Base-by-base conservation (phyloP, 139 green algal genomes). In the Cymbomonas tetramitiformis region DNA sequence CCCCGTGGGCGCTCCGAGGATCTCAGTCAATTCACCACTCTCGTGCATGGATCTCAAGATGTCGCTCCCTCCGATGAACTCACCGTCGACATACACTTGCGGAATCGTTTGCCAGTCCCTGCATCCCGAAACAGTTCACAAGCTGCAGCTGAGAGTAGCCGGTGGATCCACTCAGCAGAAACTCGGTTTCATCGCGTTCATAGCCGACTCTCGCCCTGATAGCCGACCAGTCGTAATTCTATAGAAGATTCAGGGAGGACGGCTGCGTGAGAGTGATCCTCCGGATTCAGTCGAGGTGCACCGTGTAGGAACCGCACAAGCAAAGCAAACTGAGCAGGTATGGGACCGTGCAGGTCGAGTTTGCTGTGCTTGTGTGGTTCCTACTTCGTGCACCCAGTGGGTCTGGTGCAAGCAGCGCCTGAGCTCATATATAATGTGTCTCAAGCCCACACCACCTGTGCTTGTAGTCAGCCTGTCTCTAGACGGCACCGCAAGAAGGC, bases 31-130 rank as follows among this genome's bases (percentile, higher is more conserved):
- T 46, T 95, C 84, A 0, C 87, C 87, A 7, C 65, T 81, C 38
- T 95, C 67, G 60, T 96, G 87, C 87, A 96, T 93, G 34, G 80
- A 68, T 65, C 83, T 81, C 21, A 97, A 59, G 49, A 97, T 94
- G 78, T 97, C 90, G 34, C 64, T 72, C 4, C 90, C 90, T 10
- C 90, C 90, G 4, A 97, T 46, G 61, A 97, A 96, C 61, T 97
- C 90, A 2, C 90, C 90, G 24, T 88, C 73, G 21, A 96, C 75
- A 59, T 87, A 97, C 3, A 97, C 61, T 74, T 96, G 86, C 19
- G 88, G 88, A 46, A 97, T 95, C 15, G 90, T 97, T 4, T 89
- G 90, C 90, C 90, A 97, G 43, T 75, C 62, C 68, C 79, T 90
- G 73, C 79, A 96, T 74, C 44, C n/a, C n/a, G n/a, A n/a, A n/a